Conservation (phyloP, 805 yeast species). For the Hanseniaspora singularis region DNA sequence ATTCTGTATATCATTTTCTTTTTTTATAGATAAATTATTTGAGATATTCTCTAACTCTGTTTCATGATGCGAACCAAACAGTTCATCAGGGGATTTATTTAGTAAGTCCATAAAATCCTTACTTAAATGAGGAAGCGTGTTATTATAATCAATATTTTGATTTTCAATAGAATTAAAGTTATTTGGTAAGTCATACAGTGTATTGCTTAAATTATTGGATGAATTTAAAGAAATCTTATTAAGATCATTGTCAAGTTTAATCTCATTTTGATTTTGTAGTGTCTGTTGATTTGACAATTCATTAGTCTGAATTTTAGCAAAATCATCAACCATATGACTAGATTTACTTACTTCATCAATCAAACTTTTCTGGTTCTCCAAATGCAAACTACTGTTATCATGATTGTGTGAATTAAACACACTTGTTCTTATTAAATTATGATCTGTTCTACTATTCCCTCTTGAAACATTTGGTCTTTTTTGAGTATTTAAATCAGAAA, state of each 20-base stretch:
- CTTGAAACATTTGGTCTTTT: not conserved
- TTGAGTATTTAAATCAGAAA: not conserved
- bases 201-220: not conserved
- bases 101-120: not conserved
- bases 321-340: too few species aligned
- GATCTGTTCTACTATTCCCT: slow-evolving; percentile 1
- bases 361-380: too few species aligned
- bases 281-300: not conserved
- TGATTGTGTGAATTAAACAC: too few species aligned
- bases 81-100: not conserved
- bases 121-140: not conserved
- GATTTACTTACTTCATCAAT: too few species aligned
- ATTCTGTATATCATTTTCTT: not conserved
- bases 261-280: too few species aligned
- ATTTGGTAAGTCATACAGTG: too few species aligned
- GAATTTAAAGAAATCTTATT: not conserved
- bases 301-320: too few species aligned
- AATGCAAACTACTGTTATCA: too few species aligned
- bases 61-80: not conserved
- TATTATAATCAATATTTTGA: not conserved
- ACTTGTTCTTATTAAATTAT: not conserved
- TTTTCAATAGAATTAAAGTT: too few species aligned
- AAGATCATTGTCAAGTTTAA: not conserved
- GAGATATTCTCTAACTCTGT: not conserved
- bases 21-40: not conserved